Evolutionary conservation across 768 basidiomycete species (phyloP).

Genomic region (Kwoniella sp.): DNA sequence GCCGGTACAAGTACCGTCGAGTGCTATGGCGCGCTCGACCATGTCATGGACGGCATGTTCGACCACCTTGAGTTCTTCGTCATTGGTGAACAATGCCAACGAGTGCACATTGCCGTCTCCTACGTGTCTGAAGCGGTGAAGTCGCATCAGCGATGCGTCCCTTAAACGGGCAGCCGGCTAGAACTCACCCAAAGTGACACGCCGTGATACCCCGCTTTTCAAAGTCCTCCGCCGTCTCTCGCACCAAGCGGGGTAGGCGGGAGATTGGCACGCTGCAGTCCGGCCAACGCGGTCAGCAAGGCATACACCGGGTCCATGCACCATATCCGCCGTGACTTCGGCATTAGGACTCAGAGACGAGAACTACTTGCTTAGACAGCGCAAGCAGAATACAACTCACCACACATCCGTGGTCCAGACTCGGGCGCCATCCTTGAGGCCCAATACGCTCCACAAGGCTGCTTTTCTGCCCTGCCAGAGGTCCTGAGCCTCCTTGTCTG

Average conservation of each 20-base stretch:
- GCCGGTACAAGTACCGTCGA: conserved; percentile 54
- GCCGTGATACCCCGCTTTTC: conserved; percentile 59
- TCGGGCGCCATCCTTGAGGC: conserved; percentile 60
- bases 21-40: conserved; percentile 52
- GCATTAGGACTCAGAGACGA: no score
- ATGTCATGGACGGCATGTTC: conserved; percentile 48
- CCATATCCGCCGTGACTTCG: no score
- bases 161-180: not conserved
- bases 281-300: no score
- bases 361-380: not conserved
- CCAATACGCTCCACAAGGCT: conserved; percentile 67
- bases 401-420: conserved; percentile 90
- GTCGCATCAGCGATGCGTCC: not conserved
- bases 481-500: conserved; percentile 68
- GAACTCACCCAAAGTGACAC: conserved; percentile 46
- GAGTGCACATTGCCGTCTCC: conserved; percentile 53
- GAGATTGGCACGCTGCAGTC: conserved; percentile 53
- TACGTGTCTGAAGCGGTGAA: conserved; percentile 33
- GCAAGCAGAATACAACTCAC: no score
- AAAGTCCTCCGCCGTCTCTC: conserved; percentile 76
- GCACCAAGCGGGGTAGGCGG: conserved; percentile 50
- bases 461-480: conserved; percentile 85
- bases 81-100: conserved; percentile 47
- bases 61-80: conserved; percentile 39
- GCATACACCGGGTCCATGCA: no score